Evolutionary conservation across 2,329 filamentous ascomycete species (phyloP), one percentile per base, ranked within the genome.

Genomic region (Corynespora cassiicola): DNA sequence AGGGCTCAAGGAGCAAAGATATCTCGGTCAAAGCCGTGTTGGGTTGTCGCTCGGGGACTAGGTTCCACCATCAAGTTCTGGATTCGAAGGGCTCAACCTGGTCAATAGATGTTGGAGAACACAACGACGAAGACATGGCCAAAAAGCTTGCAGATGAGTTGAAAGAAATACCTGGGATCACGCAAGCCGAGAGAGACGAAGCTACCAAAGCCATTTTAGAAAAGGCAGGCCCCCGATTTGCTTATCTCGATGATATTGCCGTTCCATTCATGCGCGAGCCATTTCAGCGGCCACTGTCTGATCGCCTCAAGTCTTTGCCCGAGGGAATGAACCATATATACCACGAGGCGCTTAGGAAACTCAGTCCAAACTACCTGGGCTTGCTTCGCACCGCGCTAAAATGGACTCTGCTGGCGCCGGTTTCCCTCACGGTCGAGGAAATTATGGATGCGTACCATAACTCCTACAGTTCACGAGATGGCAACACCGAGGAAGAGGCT

Each of bases 311-410:
- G 15, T 21, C 32, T 2, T 27, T 45, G 11, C 41, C 41, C 1
- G 36, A 40, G 12, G 36, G 36, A 12, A 40, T 40, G 34, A 45
- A 23, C 9, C 31, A 45, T 11, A 26, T 32, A 6, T 45, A 45
- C 31, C 35, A 40, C 7, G 36, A 45, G 16, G 29, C 36, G 9
- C 31, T 45, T 14, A 29, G 23, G 11, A 35, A 18, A 10, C 39
- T 45, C 30, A n/a, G 14, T 10, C 12, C 41, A 19, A 45, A 44
- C 23, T 48, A 45, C 29, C 24, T 37, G 7, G 32, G 31, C 10
- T 23, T 48, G 3, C 41, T 48, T 18, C 36, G 30, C 3, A 45
- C 41, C 9, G 45, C 45, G 22, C 32, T 48, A 1, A 33, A 27
- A 5, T 40, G 31, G 27, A 39, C 41, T 4, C 26, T 48, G 21